Evolutionary conservation across 2,329 filamentous ascomycete genomes (phyloP), one percentile per base, ranked within the genome.

Genomic region (Pestalotiopsis sp.): DNA sequence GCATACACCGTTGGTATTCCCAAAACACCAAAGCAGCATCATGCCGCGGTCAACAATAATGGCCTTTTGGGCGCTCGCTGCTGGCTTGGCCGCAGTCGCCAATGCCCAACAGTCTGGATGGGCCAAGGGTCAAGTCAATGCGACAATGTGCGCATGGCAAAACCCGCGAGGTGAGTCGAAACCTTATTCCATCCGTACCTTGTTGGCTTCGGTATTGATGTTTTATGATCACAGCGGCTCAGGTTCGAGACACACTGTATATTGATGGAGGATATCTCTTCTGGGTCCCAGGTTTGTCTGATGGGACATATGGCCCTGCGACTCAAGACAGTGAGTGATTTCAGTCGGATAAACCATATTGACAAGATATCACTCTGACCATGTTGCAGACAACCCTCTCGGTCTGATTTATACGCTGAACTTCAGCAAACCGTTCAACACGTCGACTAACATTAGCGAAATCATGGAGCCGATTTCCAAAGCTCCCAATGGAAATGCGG

Each of bases 211-310:
- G n/a, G 9, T 36, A 62, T 39, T 62, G 25, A 62, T 39, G 11
- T 17, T 31, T 59, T n/a, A 4, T 31, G 79, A 83, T 80, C 83
- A 31, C 73, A 91, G 90, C 84, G 70, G 85, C 86, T 49, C 78
- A 90, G 2, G 78, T 92, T 45, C 85, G 85, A 57, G 89, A 92
- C 73, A 89, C 85, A 1, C 79, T 92, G 17, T 92, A 91, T 74
- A 77, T 93, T 25, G 90, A 93, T 75, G 91, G 91, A 49, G 91
- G 91, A 3, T 71, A 76, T 57, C 76, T 91, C 12, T 82, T 71
- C 69, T 92, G 90, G 88, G 71, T 79, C 41, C 82, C 83, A 2
- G 84, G 84, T 12, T 73, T 87, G 64, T 76, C 80, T 2, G 81
- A 87, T 73, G 88, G 86, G 3, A 70, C 74, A 5, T 73, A 73